Base-by-base conservation (phyloP, 768 basidiomycete genomes). In the Boletellus ananas region DNA sequence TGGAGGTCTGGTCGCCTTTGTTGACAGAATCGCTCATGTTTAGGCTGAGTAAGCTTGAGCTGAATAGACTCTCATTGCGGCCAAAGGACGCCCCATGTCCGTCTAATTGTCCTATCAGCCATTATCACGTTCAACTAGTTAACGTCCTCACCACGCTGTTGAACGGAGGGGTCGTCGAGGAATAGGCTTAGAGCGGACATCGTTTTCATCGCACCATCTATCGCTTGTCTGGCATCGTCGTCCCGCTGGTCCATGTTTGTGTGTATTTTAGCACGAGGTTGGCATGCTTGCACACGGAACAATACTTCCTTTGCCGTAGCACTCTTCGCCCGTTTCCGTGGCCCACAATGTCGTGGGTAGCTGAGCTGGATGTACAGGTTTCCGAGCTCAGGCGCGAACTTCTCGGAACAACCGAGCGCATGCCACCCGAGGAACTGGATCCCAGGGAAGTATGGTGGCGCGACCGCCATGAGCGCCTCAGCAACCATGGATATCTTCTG, bases 391-490 rank as follows among this genome's bases (percentile, higher is more conserved):
- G 13, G 13, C 34, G 21, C 9, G 16, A 35, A 4, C 25, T 45
- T 21, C 35, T 8, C 5, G 44, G 34, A 35, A 45, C 34, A 16
- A 9, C 20, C 9, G 42, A 43, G 14, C 6, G 3, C 23, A 35
- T 47, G 1, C 33, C 9, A 1, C 55, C 51, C 3, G 56, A 55
- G 31, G 43, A 56, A 36, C 38, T 56, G 0, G 54, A 57, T 27
- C 47, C 43, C 1, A 41, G 43, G 1, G 54, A 57, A 3, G 4
- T 49, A 11, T 56, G 54, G 56, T 57, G 58, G 58, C 47, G 17
- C 12, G 42, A 50, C 0, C 50, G 31, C 25, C 51, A 58, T 21
- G 0, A 51, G 5, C 56, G 12, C n/a, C 49, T 60, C 5, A 31
- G 33, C 4, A 21, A 14, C 1, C 27, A 6, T 16, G 57, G 57